These are phyloP conservation scores for Sclerotinia minor DNA, from an alignment of 2,329 filamentous ascomycete species.

Conservation along the genomic window DNA sequence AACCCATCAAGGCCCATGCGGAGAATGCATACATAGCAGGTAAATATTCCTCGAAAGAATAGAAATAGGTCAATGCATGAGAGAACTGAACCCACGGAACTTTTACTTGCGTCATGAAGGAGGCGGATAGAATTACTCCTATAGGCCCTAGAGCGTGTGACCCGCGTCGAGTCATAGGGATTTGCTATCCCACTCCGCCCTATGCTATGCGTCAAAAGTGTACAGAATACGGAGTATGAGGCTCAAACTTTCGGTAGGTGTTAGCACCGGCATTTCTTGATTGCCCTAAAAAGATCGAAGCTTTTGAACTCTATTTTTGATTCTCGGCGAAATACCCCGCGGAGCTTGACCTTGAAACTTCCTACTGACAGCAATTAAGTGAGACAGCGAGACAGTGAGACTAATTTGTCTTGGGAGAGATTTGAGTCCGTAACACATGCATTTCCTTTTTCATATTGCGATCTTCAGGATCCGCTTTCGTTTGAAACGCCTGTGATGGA, in stretches of 20 bases:
- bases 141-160: neutral
- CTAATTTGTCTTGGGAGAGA: conserved; percentile 1
- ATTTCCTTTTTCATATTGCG: neutral
- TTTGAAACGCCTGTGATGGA: neutral
- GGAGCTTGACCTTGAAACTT: neutral
- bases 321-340: conserved; percentile 4
- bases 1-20: neutral
- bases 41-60: neutral
- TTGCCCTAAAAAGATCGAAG: neutral
- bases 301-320: neutral
- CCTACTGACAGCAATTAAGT: neutral
- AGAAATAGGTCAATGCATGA: neutral
- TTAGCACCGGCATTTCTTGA: conserved; percentile 2
- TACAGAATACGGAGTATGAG: neutral
- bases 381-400: neutral
- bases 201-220: neutral
- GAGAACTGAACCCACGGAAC: neutral
- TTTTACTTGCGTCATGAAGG: conserved; percentile 1
- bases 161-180: neutral
- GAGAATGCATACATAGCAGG: neutral
- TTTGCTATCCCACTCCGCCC: neutral
- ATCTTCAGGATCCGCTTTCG: neutral
- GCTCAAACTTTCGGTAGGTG: neutral
- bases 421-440: neutral
- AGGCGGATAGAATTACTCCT: neutral